Base-by-base conservation (phyloP, 2,329 filamentous ascomycete genomes). In the Trichophyton verrucosum region DNA sequence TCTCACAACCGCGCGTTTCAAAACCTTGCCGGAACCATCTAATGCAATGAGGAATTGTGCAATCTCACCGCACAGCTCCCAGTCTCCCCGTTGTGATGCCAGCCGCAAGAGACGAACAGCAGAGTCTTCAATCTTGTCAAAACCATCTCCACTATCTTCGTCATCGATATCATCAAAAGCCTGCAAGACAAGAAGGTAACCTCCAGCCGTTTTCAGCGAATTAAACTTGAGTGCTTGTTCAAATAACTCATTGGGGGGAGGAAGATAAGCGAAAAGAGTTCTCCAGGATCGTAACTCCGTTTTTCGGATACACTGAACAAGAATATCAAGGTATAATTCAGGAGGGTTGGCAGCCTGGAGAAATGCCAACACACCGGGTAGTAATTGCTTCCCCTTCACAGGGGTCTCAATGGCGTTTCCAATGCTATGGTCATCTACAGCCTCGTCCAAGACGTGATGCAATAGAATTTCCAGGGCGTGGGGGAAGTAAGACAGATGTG, bases 261-360 rank as follows among this genome's bases (percentile, higher is more conserved):
- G 94, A 0, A 99, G 80, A 68, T 96, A 91, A 3, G 86, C 85
- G 72, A 99, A 99, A 0, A 99, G 80, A 0, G 94, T 96, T 62
- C 88, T 86, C 94, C 94, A 99, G 61, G 90, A 95, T 44, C 92
- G 85, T 6, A 96, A 85, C 71, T 99, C 94, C 0, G 94, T 99
- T 75, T 99, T 99, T 60, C 94, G 87, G 1, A 94, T 96, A 75
- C 94, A 99, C 74, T 95, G 94, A 20, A 99, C 87, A 24, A 99
- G 86, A 61, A 97, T 94, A 68, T 97, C 92, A 15, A 97, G 84
- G 69, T 96, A 99, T 61, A 90, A 69, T 9, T 71, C 70, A 0
- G 70, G 84, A 61, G 86, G 86, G 73, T 90, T 88, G 0, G 86
- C 89, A 0, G 87, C 88, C 61, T 78, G 85, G 74, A 68, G 84